phyloP scores from a whole-genome alignment of 805 yeast species.

The Lachancea mirantina region DNA sequence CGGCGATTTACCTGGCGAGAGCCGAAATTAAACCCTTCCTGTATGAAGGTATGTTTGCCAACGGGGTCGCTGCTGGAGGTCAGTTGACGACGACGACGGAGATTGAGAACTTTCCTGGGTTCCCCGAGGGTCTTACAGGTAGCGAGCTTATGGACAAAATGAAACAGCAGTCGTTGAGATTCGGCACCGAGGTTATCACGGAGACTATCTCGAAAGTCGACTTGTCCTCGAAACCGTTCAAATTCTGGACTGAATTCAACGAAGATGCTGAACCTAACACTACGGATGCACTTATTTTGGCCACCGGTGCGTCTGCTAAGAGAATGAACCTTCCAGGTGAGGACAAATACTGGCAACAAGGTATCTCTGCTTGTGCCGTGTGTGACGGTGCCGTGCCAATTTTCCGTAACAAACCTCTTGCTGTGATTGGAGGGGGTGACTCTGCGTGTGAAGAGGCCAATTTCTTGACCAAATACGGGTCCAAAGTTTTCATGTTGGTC shows the following conservation, averaged over 20 bases:
- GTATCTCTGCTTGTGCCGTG: constrained; percentile 98
- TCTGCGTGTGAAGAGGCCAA: constrained; percentile 99
- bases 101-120: constrained; percentile 98
- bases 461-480: constrained; percentile 94
- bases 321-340: constrained; percentile 93
- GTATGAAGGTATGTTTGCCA: constrained; percentile 93
- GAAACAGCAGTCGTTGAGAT: constrained; percentile 79
- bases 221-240: constrained; percentile 81
- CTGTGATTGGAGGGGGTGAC: constrained; percentile 98
- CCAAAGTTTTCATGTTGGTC: constrained; percentile 87
- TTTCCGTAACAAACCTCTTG: constrained; percentile 95
- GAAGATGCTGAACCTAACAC: constrained; percentile 89
- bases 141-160: constrained; percentile 84
- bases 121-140: constrained; percentile 90
- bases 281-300: constrained; percentile 85
- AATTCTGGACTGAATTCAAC: constrained; percentile 92
- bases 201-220: constrained; percentile 94
- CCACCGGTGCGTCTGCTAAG: constrained; percentile 98
- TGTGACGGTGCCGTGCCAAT: constrained; percentile 99
- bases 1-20: constrained; percentile 93
- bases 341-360: constrained; percentile 97
- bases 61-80: constrained; percentile 98
- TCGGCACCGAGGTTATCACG: constrained; percentile 91
- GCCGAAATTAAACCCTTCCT: constrained; percentile 92
- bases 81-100: constrained; percentile 98